Conservation (phyloP, 495 filamentous ascomycete genomes). For the Podospora comata region DNA sequence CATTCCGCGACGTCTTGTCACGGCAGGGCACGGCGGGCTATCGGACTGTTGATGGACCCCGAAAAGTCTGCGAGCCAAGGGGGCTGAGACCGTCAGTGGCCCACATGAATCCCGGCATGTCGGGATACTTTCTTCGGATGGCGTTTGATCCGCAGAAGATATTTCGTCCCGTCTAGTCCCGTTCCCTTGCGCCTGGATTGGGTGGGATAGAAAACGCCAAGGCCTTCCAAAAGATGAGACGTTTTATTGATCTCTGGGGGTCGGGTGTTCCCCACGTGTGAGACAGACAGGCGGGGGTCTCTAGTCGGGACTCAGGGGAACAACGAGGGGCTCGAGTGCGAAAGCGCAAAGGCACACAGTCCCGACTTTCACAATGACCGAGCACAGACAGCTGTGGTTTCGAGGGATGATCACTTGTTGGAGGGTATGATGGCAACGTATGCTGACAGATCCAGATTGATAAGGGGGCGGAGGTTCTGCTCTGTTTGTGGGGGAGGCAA, state of each 20-base stretch:
- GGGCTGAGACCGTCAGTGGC: not conserved
- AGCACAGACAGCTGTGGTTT: not conserved
- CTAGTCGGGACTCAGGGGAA: too few relatives aligned
- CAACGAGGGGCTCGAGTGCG: not conserved
- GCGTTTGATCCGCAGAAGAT: slow-evolving; percentile 13
- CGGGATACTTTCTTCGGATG: slow-evolving; percentile 16
- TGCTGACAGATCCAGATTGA: not conserved
- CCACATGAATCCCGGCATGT: not conserved
- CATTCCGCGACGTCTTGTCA: not conserved
- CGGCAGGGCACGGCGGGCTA: not conserved
- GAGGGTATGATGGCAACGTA: too few relatives aligned
- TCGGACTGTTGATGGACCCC: slow-evolving; percentile 11
- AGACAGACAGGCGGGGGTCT: not conserved
- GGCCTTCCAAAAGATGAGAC: not conserved
- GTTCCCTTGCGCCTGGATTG: not conserved
- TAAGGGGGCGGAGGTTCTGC: not conserved
- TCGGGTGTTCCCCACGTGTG: not conserved
- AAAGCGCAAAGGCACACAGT: not conserved
- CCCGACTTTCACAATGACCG: not conserved
- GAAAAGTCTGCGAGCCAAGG: slow-evolving; percentile 1
- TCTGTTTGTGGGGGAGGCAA: too few relatives aligned
- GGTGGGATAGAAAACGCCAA: not conserved
- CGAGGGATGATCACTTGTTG: not conserved
- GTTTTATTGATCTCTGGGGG: not conserved
- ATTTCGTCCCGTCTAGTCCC: slow-evolving; percentile 3